phyloP scores from a whole-genome alignment of 495 filamentous ascomycete genomes.

The Echria macrotheca region DNA sequence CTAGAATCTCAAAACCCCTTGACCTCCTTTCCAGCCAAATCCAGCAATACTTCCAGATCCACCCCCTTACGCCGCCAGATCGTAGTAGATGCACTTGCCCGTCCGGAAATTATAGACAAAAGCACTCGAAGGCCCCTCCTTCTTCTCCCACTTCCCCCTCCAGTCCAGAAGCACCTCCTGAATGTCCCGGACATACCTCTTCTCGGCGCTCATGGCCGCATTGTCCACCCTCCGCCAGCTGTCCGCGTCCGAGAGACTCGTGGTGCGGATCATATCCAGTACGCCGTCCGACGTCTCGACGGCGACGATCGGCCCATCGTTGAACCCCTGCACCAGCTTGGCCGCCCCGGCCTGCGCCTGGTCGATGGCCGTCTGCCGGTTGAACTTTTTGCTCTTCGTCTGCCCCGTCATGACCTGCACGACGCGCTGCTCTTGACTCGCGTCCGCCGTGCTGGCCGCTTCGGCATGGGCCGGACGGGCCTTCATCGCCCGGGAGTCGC shows the following conservation, averaged over 20 bases:
- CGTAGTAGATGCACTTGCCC: slow-evolving; percentile 69
- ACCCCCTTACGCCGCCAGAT: slow-evolving; percentile 51
- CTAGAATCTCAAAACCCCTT: too few relatives aligned
- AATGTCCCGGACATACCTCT: slow-evolving; percentile 80
- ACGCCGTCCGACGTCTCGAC: slow-evolving; percentile 84
- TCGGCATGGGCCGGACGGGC: slow-evolving; percentile 14
- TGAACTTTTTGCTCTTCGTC: slow-evolving; percentile 84
- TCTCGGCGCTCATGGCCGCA: slow-evolving; percentile 66
- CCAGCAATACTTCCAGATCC: too few relatives aligned
- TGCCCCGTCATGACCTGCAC: slow-evolving; percentile 78
- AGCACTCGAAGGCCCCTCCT: slow-evolving; percentile 51
- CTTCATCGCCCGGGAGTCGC: slow-evolving; percentile 26
- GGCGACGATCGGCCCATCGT: slow-evolving; percentile 74
- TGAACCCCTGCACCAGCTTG: slow-evolving; percentile 57
- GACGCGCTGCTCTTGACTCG: slow-evolving; percentile 57
- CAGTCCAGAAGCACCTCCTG: slow-evolving; percentile 66
- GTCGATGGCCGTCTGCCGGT: slow-evolving; percentile 78
- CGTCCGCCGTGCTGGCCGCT: slow-evolving; percentile 5
- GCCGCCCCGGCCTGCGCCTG: slow-evolving; percentile 62
- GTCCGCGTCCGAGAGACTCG: slow-evolving; percentile 73
- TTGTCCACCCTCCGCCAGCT: slow-evolving; percentile 83
- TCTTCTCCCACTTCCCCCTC: slow-evolving; percentile 52
- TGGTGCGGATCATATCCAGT: slow-evolving; percentile 71
- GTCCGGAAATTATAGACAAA: slow-evolving; percentile 82
- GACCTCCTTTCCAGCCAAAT: too few relatives aligned